Base-by-base conservation (phyloP, 768 basidiomycete genomes). In the Pisolithus microcarpus region DNA sequence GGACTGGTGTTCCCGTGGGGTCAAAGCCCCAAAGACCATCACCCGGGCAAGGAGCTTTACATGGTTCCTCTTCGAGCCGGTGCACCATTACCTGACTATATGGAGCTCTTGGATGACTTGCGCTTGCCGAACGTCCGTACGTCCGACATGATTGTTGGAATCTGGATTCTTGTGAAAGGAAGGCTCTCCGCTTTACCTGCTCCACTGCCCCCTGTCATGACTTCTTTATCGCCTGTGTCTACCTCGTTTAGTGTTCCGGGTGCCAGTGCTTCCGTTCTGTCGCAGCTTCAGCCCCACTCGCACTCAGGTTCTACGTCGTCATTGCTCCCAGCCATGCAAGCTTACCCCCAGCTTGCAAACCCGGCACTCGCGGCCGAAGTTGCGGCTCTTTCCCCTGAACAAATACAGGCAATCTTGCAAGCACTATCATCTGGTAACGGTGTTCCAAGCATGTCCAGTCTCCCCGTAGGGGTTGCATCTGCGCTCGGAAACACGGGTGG, bases 1-100 rank as follows among this genome's bases (percentile, higher is more conserved):
- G 90, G 87, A 9, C 75, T 92, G 19, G 79, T 91, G 18, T 91
- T 91, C 56, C 90, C 90, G 8, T 92, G 90, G 90, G 86, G 89
- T 1, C 73, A 72, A 43, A 77, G 80, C 38, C 83, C 87, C 8
- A 83, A 85, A 56, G 84, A 90, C 10, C 69, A 79, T 59, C 75
- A 80, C 50, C 85, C 87, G 38, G 91, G 91, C 31, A 85, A 87
- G 50, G 92, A 95, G 63, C 69, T 94, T 34, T 95, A 95, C 59
- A 78, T 94, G 57, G 77, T 94, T 16, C 92, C 92, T 1, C 68
- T 95, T 15, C 71, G 75, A 19, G 74, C 85, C 21, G 74, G 68
- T 26, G 77, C 84, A 46, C 74, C 82, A 0, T 68, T 93, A 2
- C 92, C 92, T 1, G 92, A 94, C 52, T 94, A 82, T 59, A 76